These are phyloP conservation scores for Glonium stellatum DNA, from an alignment of 495 filamentous ascomycete species.

Conservation along the genomic window DNA sequence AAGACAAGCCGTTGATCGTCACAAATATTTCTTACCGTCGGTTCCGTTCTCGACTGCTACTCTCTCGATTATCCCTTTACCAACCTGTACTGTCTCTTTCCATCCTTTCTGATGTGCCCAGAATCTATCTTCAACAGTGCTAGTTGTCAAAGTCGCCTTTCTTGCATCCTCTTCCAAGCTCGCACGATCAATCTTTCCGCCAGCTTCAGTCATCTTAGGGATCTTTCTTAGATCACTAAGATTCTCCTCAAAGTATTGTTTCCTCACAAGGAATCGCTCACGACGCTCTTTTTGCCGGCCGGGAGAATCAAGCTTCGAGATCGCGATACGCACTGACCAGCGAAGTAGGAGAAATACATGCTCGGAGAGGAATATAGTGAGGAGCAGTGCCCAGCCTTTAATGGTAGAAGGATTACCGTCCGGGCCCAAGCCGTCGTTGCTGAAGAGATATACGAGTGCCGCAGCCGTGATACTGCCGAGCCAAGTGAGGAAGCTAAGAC, in stretches of 20 bases:
- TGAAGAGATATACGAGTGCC: conserved; percentile 83
- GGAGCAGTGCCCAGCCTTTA: conserved; percentile 69
- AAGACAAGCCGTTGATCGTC: neutral
- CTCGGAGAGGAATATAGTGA: conserved; percentile 81
- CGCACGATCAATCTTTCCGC: conserved; percentile 35
- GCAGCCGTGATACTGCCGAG: conserved; percentile 79
- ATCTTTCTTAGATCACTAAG: conserved; percentile 37
- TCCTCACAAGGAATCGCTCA: conserved; percentile 67
- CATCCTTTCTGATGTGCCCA: conserved; percentile 62
- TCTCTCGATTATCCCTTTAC: conserved; percentile 49
- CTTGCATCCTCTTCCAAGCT: conserved; percentile 67
- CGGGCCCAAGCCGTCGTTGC: conserved; percentile 52
- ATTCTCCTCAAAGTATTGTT: conserved; percentile 61
- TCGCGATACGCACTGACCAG: conserved; percentile 58
- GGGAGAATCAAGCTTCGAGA: conserved; percentile 76
- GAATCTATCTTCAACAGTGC: conserved; percentile 56
- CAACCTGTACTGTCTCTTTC: conserved; percentile 54
- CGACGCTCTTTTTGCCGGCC: conserved; percentile 74
- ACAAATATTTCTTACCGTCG: conserved; percentile 48
- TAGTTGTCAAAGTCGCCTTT: conserved; percentile 43
- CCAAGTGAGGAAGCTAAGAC: conserved; percentile 84
- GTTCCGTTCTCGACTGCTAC: conserved; percentile 32
- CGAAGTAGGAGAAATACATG: conserved; percentile 74
- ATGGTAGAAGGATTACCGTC: conserved; percentile 60
- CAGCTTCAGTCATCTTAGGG: conserved; percentile 34